Base-by-base conservation (phyloP, 1,284 basidiomycete species). In the Pholiota adiposa region DNA sequence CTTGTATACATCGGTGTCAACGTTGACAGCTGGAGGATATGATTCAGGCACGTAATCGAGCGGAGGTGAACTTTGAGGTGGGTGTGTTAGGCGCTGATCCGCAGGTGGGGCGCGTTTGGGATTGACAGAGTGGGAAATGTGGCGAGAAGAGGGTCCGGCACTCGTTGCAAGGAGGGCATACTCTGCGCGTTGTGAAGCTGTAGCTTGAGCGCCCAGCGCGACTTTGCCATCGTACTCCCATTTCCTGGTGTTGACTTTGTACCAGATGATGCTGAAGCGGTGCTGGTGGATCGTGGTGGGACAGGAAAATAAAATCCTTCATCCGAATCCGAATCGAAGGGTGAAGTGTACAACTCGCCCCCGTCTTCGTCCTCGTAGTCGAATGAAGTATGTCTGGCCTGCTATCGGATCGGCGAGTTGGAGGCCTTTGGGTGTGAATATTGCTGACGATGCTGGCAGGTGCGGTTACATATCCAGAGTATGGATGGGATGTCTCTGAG, bases 1-100 rank as follows among this genome's bases (percentile, higher is more conserved):
- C 19, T 70, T 75, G 67, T 76, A 79, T 5, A 73, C 71, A 46
- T 76, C 72, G 4, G 70, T 71, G n/a, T 64, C 60, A 5, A 63
- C 59, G 25, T 33, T 60, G 33, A 58, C 53, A 0, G 40, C 41
- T 19, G 19, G 18, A n/a, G 40, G 21, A n/a, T 33, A 29, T 50
- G 48, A 21, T 14, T n/a, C 19, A n/a, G 25, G 43, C 12, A 29
- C 9, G 34, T 14, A 7, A n/a, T 41, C 49, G 27, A 29, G 33
- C 0, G 54, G 43, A 25, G 53, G 38, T 27, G 31, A 12, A 11
- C 33, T 33, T 4, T 54, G n/a, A 3, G 40, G 4, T 29, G 40
- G 38, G 16, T 34, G 40, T 5, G 27, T 43, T n/a, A 33, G 27
- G 43, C 53, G 40, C 18, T 27, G 40, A 23, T 54, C 53, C 14